Base-by-base conservation (phyloP, 2,329 filamentous ascomycete genomes). In the Neonectria sp. region DNA sequence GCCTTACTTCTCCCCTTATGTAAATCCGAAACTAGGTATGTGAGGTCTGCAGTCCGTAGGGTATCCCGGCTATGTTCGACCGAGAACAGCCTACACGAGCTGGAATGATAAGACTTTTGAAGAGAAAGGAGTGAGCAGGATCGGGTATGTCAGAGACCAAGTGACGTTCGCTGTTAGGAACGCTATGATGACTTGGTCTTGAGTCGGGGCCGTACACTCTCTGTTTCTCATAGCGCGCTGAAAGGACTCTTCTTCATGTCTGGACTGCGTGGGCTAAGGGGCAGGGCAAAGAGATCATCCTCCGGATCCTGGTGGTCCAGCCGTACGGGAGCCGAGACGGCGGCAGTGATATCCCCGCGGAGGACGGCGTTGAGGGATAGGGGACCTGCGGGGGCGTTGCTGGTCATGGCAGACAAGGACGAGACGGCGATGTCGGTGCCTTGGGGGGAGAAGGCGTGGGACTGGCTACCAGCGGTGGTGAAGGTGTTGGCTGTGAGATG, bases 231-330 rank as follows among this genome's bases (percentile, higher is more conserved):
- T 62, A 88, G 69, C 29, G 88, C 81, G 73, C 88, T 90, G 77
- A 97, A 98, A 0, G 94, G 95, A 76, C 93, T 95, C 73, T 91
- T 93, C 60, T 91, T 90, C 85, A 96, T 94, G 73, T 97, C 94
- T 0, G 95, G 95, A 75, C 93, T 95, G 57, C 95, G 86, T 1
- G 95, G 95, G 75, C 93, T 95, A 82, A 97, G 90, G 2, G 94
- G 94, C 59, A 97, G 87, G 0, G 94, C 95, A 77, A 98, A 98
- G 3, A 97, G 85, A 46, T 93, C 95, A 65, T 97, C 94, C 71
- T 94, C 92, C 1, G 70, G 75, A 31, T 79, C 78, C 37, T 74
- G 72, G 17, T 67, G 62, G 27, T 69, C 67, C 6, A 69, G 55
- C 17, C 71, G 68, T 17, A 66, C 64, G 21, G 75, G 70, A 6